phyloP scores from a whole-genome alignment of 1,139 yeast species.

The Nakaseomyces glabratus region DNA sequence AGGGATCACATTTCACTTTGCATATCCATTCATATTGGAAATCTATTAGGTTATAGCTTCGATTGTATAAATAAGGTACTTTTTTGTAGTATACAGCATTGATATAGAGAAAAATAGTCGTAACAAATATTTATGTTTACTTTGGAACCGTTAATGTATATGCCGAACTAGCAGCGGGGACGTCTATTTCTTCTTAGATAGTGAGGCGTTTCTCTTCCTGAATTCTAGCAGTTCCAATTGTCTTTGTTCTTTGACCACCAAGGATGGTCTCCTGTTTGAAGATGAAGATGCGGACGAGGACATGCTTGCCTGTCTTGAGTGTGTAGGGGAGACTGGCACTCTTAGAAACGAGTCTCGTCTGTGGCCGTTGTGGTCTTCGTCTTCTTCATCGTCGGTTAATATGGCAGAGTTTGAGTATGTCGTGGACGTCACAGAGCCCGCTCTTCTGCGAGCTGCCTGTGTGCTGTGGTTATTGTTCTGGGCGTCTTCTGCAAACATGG shows the following conservation, averaged over 20 bases:
- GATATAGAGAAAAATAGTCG: too few species aligned
- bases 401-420: not conserved
- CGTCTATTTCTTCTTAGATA: slow-evolving; percentile 1
- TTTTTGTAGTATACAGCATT: too few species aligned
- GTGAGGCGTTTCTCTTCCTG: slow-evolving; percentile 1
- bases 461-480: slow-evolving; percentile 13
- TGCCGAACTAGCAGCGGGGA: too few species aligned
- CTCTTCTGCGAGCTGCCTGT: not conserved
- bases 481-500: not conserved
- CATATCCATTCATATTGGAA: too few species aligned
- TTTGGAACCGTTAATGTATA: too few species aligned
- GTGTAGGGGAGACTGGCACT: slow-evolving; percentile 3
- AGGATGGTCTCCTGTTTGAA: slow-evolving; percentile 5
- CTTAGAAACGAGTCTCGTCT: slow-evolving; percentile 2
- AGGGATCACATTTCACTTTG: too few species aligned
- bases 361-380: not conserved
- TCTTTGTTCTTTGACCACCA: slow-evolving; percentile 5
- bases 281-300: slow-evolving; percentile 4
- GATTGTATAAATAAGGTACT: too few species aligned
- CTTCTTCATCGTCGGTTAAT: slow-evolving; percentile 4
- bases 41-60: too few species aligned
- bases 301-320: slow-evolving; percentile 5
- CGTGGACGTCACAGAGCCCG: not conserved
- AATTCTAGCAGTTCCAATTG: slow-evolving; percentile 4
- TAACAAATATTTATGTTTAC: too few species aligned